Percentiles rank a stretch among this genome's conserved stretches.
phyloP scores from a whole-genome alignment of 345 rosid species.

The Lenwebbia sp. region DNA sequence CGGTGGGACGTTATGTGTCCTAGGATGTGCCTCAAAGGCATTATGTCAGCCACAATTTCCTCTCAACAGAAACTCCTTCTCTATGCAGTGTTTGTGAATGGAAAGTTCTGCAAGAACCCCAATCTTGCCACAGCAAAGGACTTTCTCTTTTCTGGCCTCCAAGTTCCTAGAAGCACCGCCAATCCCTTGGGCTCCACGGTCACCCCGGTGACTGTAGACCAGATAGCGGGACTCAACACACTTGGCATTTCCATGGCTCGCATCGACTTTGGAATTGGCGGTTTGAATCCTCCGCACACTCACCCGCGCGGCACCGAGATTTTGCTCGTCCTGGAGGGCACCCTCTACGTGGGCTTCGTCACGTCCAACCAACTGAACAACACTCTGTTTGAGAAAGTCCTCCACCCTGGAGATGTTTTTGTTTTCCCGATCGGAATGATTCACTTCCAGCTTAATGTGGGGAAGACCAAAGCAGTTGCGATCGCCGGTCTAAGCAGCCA shows the following conservation, averaged over 20 bases:
- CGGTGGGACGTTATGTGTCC: neutral
- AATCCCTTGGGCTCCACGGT: neutral
- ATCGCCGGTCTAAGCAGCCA: neutral
- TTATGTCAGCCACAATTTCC: neutral
- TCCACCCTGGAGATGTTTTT: neutral
- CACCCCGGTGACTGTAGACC: neutral
- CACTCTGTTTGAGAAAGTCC: neutral
- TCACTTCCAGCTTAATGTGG: neutral
- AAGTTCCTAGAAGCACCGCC: neutral
- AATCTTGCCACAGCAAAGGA: neutral
- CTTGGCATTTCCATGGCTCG: neutral
- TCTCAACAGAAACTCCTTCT: neutral
- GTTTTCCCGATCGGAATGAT: neutral
- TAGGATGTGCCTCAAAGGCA: neutral
- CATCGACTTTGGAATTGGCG: neutral
- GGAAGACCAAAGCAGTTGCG: neutral
- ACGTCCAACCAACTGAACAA: neutral
- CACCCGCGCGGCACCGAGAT: neutral
- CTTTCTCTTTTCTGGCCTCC: neutral
- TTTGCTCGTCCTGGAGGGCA: neutral
- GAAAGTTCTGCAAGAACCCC: neutral
- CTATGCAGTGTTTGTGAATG: neutral
- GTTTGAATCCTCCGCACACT: neutral
- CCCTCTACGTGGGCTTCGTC: neutral
- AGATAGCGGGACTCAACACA: neutral